A percentile compares a stretch with the other conserved stretches of the same genome.
Conservation (phyloP, 495 filamentous ascomycete species). For the Hyaloscypha variabilis region DNA sequence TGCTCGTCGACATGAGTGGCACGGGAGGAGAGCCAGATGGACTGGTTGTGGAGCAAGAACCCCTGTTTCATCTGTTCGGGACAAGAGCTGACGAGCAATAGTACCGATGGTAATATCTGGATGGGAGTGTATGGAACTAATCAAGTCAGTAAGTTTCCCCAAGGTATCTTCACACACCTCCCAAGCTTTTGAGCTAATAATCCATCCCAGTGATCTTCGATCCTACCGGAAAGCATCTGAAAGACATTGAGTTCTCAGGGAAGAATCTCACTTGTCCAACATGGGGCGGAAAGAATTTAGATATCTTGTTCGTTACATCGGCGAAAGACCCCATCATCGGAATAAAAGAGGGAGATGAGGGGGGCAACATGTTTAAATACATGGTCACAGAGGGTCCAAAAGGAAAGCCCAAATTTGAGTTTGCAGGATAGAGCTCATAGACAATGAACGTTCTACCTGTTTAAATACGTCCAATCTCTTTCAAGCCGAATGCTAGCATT, state of each 20-base stretch:
- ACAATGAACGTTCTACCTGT: too few species aligned
- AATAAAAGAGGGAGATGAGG: slow-evolving; percentile 12
- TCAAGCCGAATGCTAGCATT: too few species aligned
- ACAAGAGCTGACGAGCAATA: not conserved
- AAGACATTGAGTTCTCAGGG: slow-evolving; percentile 14
- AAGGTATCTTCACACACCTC: not conserved
- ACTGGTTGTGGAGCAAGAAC: slow-evolving; percentile 31
- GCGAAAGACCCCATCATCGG: not conserved
- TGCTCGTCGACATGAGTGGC: slow-evolving; percentile 29
- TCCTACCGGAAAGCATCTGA: slow-evolving; percentile 12
- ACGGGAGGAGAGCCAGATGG: slow-evolving; percentile 35
- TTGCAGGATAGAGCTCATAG: slow-evolving; percentile 15
- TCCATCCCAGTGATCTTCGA: slow-evolving; percentile 23
- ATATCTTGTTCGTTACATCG: slow-evolving; percentile 20
- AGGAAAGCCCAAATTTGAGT: slow-evolving; percentile 16
- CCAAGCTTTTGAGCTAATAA: too few species aligned
- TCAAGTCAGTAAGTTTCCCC: slow-evolving; percentile 17
- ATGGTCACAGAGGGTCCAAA: not conserved
- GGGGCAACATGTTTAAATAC: slow-evolving; percentile 19
- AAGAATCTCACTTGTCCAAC: slow-evolving; percentile 25
- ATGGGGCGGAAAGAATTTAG: slow-evolving; percentile 20
- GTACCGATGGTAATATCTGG: slow-evolving; percentile 20
- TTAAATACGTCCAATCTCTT: too few species aligned
- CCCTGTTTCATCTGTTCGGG: not conserved
- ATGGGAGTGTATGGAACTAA: slow-evolving; percentile 16